Evolutionary conservation across 179 eudicot genomes (phyloP).

Genomic region (Pouteria campechiana): DNA sequence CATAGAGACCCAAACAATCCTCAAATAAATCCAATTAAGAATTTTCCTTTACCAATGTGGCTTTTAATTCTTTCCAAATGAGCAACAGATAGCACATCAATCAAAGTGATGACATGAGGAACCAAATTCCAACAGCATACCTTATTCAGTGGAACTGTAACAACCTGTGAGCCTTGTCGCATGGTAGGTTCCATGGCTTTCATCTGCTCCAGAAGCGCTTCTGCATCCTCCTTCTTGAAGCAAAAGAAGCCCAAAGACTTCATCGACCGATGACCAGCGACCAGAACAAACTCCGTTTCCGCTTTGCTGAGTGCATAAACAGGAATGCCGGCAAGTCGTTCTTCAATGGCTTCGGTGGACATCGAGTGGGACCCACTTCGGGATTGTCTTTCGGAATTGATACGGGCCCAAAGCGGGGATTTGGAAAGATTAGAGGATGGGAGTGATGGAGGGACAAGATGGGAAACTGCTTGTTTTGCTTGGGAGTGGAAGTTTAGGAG

Average conservation of each 20-base stretch:
- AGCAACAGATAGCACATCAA: background rate
- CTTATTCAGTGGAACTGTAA: conserved; percentile 80
- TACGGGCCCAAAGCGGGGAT: background rate
- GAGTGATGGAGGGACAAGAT: no score
- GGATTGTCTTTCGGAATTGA: conserved; percentile 7
- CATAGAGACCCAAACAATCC: no score
- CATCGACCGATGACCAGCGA: conserved; percentile 36
- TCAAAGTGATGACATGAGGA: background rate
- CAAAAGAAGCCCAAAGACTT: conserved; percentile 65
- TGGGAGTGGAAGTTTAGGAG: conserved; percentile 16
- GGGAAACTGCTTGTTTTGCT: conserved; percentile 7
- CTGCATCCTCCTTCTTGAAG: conserved; percentile 62
- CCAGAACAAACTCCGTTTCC: conserved; percentile 58
- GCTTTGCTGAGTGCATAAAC: conserved; percentile 68
- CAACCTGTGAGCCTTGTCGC: conserved; percentile 60
- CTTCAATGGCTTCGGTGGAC: conserved; percentile 52
- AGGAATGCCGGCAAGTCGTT: conserved; percentile 64
- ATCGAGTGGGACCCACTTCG: conserved; percentile 4
- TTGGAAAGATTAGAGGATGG: conserved; percentile 10
- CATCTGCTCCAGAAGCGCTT: conserved; percentile 59
- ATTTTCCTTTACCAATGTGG: no score
- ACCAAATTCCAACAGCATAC: conserved; percentile 12
- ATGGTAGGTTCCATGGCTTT: conserved; percentile 48
- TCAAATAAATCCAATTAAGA: no score
- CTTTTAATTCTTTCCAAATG: no score